Evolutionary conservation across 768 basidiomycete species (phyloP).

Genomic region (Tremella mesenterica): DNA sequence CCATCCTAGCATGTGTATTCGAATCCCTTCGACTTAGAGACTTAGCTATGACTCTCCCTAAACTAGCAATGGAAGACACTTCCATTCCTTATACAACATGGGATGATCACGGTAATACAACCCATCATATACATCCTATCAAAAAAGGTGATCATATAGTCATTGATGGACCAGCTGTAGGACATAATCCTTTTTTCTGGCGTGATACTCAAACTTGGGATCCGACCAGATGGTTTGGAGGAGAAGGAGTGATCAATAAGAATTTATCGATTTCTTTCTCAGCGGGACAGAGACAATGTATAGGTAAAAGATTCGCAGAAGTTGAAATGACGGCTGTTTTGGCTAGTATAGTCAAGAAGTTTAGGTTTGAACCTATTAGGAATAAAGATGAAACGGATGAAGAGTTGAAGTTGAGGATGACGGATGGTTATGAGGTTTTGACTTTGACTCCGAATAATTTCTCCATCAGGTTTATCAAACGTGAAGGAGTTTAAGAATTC

Average conservation of each 20-base stretch:
- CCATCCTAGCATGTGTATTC: constrained; percentile 10
- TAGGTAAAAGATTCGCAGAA: constrained; percentile 29
- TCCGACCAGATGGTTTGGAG: constrained; percentile 11
- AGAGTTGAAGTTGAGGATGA: constrained; percentile 19
- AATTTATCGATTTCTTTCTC: constrained; percentile 14
- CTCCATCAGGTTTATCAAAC: constrained; percentile 10
- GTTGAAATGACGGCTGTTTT: constrained; percentile 22
- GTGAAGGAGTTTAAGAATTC: too few relatives aligned
- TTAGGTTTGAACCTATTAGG: constrained; percentile 8
- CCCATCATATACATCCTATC: constrained; percentile 10
- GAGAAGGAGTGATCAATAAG: not conserved
- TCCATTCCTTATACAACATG: constrained; percentile 23
- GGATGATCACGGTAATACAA: constrained; percentile 10
- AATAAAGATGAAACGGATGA: constrained; percentile 12
- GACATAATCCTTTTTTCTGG: constrained; percentile 19
- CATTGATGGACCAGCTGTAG: constrained; percentile 18
- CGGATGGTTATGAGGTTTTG: constrained; percentile 17
- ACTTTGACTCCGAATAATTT: constrained; percentile 24
- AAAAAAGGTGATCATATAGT: constrained; percentile 20
- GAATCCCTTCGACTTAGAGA: constrained; percentile 29
- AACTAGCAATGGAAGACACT: constrained; percentile 12
- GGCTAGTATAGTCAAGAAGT: constrained; percentile 11
- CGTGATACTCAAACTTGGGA: constrained; percentile 6
- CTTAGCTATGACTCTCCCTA: constrained; percentile 19
- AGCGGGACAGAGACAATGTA: constrained; percentile 15